Evolutionary conservation across 805 yeast genomes (phyloP).

Genomic region (Suhomyces kilbournensis): DNA sequence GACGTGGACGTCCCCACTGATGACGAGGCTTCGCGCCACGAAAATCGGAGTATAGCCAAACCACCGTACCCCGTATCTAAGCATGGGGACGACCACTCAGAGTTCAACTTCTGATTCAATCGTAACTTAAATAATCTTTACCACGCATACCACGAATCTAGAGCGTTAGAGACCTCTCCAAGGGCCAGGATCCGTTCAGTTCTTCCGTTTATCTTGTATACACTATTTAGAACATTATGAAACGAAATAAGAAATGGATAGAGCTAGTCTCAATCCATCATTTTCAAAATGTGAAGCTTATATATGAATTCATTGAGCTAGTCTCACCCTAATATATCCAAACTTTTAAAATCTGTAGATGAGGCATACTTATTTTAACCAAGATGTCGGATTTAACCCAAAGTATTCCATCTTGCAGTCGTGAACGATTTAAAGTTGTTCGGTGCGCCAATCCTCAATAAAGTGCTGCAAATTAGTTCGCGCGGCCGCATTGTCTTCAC

Average conservation of each 20-base stretch:
- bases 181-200: neutral
- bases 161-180: neutral
- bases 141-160: neutral
- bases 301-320: no score
- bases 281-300: neutral
- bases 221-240: neutral
- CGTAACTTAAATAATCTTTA: neutral
- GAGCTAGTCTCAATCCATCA: neutral
- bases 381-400: no score
- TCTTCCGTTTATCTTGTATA: neutral
- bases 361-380: no score
- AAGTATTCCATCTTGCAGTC: no score
- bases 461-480: neutral
- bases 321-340: no score
- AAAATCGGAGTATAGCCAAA: neutral
- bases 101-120: neutral
- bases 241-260: no score
- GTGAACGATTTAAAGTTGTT: no score
- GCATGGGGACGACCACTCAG: neutral
- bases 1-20: slow-evolving; percentile 31
- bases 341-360: no score
- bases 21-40: slow-evolving; percentile 8
- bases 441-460: no score
- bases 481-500: neutral
- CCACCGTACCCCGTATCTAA: slow-evolving; percentile 7